Evolutionary conservation across 306 rosid genomes (phyloP).

Genomic region (Biancaea sappan): DNA sequence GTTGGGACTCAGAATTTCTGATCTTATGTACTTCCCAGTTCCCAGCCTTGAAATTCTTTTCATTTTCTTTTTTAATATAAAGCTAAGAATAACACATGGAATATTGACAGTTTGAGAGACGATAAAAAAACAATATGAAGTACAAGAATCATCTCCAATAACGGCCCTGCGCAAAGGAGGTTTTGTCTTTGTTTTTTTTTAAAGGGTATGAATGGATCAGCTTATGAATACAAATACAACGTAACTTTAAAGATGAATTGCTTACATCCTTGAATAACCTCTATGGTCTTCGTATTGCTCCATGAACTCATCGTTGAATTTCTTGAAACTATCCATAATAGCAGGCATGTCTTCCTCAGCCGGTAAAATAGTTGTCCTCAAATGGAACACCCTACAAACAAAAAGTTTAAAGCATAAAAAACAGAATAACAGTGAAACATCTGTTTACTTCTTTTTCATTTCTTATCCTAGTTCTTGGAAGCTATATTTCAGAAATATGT

Average conservation of each 20-base stretch:
- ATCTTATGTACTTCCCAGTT: no score
- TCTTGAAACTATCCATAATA: conserved; percentile 87
- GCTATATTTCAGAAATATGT: conserved; percentile 6
- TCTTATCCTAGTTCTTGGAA: background rate
- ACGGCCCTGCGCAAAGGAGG: conserved; percentile 24
- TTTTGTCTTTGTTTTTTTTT: conserved; percentile 29
- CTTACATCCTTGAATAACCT: conserved; percentile 87
- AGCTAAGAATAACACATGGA: no score
- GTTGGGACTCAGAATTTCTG: no score
- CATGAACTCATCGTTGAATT: conserved; percentile 95
- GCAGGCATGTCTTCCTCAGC: conserved; percentile 95
- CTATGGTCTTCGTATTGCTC: conserved; percentile 86
- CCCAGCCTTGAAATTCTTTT: no score
- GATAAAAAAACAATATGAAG: conserved; percentile 21
- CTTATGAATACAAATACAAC: conserved; percentile 19
- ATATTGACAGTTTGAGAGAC: no score
- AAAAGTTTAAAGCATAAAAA: conserved; percentile 18
- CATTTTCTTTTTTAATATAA: no score
- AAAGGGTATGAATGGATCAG: conserved; percentile 29
- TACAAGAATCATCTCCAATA: conserved; percentile 35
- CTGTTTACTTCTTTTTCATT: background rate
- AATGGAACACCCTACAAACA: conserved; percentile 77
- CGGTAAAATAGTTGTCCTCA: conserved; percentile 96
- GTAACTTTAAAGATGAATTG: conserved; percentile 27
- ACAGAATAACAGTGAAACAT: conserved; percentile 1